Evolutionary conservation across 768 basidiomycete genomes (phyloP).

Genomic region (Multifurca ochricompacta): DNA sequence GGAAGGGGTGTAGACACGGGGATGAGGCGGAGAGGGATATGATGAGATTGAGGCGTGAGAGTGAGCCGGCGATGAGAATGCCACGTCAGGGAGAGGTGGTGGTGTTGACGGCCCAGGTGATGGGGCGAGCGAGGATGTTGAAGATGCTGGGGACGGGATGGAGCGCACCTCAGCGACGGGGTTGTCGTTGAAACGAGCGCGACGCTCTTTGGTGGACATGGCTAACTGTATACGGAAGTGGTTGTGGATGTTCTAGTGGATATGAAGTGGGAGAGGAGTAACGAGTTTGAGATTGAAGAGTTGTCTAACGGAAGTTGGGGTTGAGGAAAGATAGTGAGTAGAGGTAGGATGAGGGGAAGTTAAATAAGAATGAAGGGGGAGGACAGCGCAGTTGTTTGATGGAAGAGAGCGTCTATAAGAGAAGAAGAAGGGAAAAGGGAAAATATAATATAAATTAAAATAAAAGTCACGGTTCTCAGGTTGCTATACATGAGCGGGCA

Average conservation of each 20-base stretch:
- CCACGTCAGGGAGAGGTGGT: constrained; percentile 2
- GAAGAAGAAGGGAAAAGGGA: no score
- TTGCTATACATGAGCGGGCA: neutral
- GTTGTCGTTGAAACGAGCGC: constrained; percentile 11
- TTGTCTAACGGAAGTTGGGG: neutral
- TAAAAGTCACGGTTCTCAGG: no score
- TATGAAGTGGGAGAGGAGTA: neutral
- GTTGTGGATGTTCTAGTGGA: neutral
- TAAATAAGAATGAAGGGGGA: constrained; percentile 9
- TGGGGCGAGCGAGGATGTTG: neutral
- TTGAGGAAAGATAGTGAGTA: neutral
- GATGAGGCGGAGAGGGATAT: neutral
- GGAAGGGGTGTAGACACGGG: neutral
- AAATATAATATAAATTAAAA: no score
- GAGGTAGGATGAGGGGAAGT: neutral
- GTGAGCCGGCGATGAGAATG: neutral
- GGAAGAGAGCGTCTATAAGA: neutral
- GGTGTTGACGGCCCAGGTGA: constrained; percentile 14
- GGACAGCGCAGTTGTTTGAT: neutral
- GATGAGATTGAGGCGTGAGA: neutral
- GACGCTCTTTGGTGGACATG: constrained; percentile 2
- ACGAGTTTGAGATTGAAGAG: neutral
- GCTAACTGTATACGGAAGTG: neutral
- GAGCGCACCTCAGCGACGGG: constrained; percentile 12
- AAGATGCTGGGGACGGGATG: constrained; percentile 7